These are phyloP conservation scores for Colletotrichum tropicale DNA, from an alignment of 2,329 filamentous ascomycete genomes.

Conservation along the genomic window DNA sequence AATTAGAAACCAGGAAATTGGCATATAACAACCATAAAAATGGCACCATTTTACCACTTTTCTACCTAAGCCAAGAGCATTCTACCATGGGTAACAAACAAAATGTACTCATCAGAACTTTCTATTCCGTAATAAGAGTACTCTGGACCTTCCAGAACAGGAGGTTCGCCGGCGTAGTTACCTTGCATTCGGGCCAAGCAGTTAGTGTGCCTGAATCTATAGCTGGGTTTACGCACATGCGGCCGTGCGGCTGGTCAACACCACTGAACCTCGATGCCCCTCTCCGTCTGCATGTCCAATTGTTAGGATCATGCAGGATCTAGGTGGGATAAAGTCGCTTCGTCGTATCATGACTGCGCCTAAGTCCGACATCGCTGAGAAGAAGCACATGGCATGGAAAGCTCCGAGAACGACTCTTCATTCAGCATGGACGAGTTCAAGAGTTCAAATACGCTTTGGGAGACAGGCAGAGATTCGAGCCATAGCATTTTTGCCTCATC, in stretches of 20 bases:
- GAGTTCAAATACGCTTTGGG: neutral
- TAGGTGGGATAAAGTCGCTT: neutral
- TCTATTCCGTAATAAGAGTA: neutral
- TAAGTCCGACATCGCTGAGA: neutral
- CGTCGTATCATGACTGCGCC: neutral
- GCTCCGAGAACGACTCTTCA: neutral
- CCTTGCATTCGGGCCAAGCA: neutral
- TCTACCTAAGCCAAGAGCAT: neutral
- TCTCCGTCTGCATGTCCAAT: neutral
- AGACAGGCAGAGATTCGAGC: neutral
- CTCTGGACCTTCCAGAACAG: neutral
- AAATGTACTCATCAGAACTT: neutral
- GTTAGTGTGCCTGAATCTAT: neutral
- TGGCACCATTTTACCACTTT: neutral
- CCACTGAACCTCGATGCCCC: neutral
- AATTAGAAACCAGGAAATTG: neutral
- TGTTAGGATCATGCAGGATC: neutral
- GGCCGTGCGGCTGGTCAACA: neutral
- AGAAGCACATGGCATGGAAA: neutral
- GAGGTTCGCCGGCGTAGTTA: neutral
- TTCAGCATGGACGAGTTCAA: neutral
- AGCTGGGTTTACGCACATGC: neutral
- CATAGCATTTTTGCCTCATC: neutral
- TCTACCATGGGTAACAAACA: neutral
- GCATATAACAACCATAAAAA: neutral